Evolutionary conservation across 179 eudicot species (phyloP).

Genomic region (Silene noctiflora): DNA sequence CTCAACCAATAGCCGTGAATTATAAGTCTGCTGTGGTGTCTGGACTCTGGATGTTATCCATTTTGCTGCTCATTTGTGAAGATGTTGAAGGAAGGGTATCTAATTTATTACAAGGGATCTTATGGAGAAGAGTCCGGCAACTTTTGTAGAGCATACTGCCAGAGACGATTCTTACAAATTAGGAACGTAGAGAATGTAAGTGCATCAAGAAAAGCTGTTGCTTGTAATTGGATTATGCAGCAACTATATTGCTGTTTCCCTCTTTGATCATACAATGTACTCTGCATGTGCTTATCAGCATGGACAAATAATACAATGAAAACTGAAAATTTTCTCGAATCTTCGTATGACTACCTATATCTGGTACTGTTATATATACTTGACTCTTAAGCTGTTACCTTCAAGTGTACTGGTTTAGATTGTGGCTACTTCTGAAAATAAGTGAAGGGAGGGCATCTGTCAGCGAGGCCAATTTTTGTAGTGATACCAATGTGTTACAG

Average conservation of each 20-base stretch:
- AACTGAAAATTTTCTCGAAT: not conserved
- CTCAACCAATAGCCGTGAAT: constrained; percentile 4
- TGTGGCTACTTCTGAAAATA: not conserved
- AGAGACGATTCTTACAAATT: constrained; percentile 6
- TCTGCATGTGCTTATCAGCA: constrained; percentile 17
- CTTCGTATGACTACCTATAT: not conserved
- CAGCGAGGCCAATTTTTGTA: not conserved
- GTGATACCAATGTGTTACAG: too few species aligned
- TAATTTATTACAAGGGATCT: not conserved
- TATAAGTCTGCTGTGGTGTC: not conserved
- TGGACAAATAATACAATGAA: constrained; percentile 22
- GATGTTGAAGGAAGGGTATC: not conserved
- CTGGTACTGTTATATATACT: not conserved
- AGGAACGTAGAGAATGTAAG: constrained; percentile 19
- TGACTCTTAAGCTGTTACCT: not conserved
- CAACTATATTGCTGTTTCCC: not conserved
- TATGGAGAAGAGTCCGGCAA: constrained; percentile 9
- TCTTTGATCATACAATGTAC: constrained; percentile 26
- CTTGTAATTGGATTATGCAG: constrained; percentile 24
- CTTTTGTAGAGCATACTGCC: constrained; percentile 19
- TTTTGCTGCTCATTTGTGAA: constrained; percentile 4
- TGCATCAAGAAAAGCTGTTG: constrained; percentile 19
- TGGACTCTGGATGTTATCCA: constrained; percentile 1
- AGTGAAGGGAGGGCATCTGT: not conserved
- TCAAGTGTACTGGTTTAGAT: not conserved